phyloP scores from a whole-genome alignment of 2,329 filamentous ascomycete species.

The Aspergillus texensis region DNA sequence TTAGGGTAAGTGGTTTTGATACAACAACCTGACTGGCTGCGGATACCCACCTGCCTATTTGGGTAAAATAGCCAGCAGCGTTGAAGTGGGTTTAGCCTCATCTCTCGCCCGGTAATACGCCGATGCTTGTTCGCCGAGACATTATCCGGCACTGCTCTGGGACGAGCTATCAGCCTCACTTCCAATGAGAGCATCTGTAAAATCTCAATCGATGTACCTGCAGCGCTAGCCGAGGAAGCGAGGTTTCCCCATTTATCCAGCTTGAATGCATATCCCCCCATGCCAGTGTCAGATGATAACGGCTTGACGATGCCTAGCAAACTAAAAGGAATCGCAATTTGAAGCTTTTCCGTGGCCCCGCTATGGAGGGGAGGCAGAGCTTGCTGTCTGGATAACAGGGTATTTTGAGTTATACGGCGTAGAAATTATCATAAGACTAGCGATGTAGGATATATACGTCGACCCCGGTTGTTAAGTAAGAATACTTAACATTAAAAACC shows the following conservation, averaged over 20 bases:
- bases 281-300: neutral
- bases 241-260: too few relatives aligned
- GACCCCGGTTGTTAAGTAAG: neutral
- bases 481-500: neutral
- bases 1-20: neutral
- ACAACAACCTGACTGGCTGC: neutral
- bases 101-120: neutral
- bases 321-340: neutral
- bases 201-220: neutral
- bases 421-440: neutral
- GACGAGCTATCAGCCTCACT: neutral
- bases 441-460: neutral
- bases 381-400: neutral
- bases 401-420: neutral
- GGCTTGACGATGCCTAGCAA: neutral
- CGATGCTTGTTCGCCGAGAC: neutral
- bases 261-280: too few relatives aligned
- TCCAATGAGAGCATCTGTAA: neutral
- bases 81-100: neutral
- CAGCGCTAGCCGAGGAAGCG: neutral
- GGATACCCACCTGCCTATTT: neutral
- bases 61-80: slow-evolving; percentile 1
- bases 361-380: neutral
- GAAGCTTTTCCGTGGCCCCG: neutral
- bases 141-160: neutral